phyloP scores from a whole-genome alignment of 768 basidiomycete genomes.

The Phlebiopsis gigantea region DNA sequence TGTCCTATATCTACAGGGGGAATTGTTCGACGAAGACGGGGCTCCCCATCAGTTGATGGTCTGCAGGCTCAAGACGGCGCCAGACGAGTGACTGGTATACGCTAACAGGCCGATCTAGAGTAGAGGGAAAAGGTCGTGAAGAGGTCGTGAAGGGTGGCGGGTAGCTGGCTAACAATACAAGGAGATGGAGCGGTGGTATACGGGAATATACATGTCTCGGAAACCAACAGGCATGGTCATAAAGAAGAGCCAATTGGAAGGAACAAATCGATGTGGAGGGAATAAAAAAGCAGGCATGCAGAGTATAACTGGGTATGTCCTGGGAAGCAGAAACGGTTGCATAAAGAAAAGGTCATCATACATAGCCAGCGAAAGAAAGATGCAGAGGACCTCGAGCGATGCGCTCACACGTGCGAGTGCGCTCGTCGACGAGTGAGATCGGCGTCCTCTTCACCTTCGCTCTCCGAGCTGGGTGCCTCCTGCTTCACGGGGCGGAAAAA shows the following conservation, averaged over 20 bases:
- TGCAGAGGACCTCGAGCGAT: background rate
- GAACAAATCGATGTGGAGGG: background rate
- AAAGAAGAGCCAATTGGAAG: constrained; percentile 21
- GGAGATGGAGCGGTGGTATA: constrained; percentile 12
- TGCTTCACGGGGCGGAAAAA: constrained; percentile 44
- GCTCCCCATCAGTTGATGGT: constrained; percentile 86
- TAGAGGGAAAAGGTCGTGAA: background rate
- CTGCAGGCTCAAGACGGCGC: constrained; percentile 39
- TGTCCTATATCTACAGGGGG: constrained; percentile 40
- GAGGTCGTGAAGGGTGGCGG: background rate
- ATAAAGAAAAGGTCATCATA: background rate
- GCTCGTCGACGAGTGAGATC: background rate
- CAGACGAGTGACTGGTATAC: constrained; percentile 3
- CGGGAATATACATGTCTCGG: constrained; percentile 5
- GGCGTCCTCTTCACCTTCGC: constrained; percentile 47
- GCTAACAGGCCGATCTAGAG: background rate
- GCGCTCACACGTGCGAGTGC: constrained; percentile 13
- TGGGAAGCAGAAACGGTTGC: background rate
- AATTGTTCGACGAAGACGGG: constrained; percentile 76
- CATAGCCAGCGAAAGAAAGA: background rate
- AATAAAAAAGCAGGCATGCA: background rate
- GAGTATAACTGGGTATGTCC: background rate
- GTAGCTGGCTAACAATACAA: constrained; percentile 6
- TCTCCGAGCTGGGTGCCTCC: constrained; percentile 61
- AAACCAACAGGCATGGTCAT: constrained; percentile 18